Evolutionary conservation across 2,329 filamentous ascomycete genomes (phyloP).

Genomic region (Cordyceps militaris): DNA sequence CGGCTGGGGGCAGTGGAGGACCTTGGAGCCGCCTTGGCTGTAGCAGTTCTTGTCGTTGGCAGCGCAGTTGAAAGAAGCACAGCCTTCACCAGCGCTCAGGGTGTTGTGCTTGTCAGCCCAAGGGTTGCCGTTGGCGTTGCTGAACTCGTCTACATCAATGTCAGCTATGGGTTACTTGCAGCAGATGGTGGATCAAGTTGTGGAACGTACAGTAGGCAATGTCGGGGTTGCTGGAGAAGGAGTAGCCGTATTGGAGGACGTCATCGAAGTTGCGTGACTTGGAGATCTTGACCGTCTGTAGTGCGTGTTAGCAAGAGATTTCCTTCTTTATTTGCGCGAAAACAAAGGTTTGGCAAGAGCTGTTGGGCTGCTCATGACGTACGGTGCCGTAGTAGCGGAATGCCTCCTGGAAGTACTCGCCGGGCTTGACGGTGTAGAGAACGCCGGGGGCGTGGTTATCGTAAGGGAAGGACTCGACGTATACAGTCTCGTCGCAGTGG

Average conservation of each 20-base stretch:
- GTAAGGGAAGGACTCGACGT: conserved; percentile 32
- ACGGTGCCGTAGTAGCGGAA: conserved; percentile 31
- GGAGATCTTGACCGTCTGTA: conserved; percentile 35
- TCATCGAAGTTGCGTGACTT: conserved; percentile 28
- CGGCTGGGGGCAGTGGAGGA: conserved; percentile 34
- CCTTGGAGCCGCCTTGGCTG: conserved; percentile 30
- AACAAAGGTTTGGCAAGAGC: not conserved
- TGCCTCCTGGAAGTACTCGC: conserved; percentile 29
- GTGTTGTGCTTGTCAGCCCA: conserved; percentile 30
- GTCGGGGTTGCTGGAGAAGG: conserved; percentile 28
- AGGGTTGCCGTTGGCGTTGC: conserved; percentile 35
- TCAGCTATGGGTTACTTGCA: not conserved
- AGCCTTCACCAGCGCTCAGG: conserved; percentile 30
- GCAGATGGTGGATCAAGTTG: not conserved
- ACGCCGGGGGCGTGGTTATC: conserved; percentile 25
- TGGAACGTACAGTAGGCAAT: conserved; percentile 33
- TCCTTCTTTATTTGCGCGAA: not conserved
- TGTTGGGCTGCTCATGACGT: conserved; percentile 14
- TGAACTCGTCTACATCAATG: conserved; percentile 29
- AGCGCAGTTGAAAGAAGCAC: conserved; percentile 32
- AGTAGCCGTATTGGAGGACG: conserved; percentile 38
- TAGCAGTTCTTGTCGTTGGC: conserved; percentile 31
- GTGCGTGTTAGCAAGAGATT: not conserved
- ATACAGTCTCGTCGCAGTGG: conserved; percentile 27
- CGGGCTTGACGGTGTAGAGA: conserved; percentile 26